Conservation (phyloP, 208 protist species). For the Herpetomonas muscarum region DNA sequence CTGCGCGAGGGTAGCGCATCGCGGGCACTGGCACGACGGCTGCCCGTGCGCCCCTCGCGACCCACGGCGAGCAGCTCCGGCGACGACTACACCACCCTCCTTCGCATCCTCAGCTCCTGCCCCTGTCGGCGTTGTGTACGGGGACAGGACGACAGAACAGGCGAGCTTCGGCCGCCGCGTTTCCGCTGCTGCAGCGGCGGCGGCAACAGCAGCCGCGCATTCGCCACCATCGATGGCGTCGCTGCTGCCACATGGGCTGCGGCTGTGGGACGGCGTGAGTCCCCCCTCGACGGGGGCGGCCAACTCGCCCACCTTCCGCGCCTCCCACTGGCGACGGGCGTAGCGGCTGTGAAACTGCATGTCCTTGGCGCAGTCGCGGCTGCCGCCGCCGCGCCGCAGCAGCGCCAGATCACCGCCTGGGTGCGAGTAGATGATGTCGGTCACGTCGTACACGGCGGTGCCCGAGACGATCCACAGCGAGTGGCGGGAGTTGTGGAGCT, state of each 20-base stretch:
- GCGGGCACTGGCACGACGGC: no score
- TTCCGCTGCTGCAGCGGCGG: no score
- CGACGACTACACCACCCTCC: no score
- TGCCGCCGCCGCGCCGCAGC: conserved; percentile 56
- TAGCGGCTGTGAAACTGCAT: conserved; percentile 66
- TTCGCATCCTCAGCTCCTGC: no score
- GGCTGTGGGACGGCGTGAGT: not conserved
- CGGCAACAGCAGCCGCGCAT: no score
- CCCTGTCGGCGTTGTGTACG: no score
- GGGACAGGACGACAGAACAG: no score
- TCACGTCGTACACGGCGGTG: conserved; percentile 82
- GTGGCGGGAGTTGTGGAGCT: conserved; percentile 50
- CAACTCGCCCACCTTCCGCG: conserved; percentile 63
- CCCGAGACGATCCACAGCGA: conserved; percentile 75
- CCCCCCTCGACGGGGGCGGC: conserved; percentile 9
- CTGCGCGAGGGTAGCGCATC: no score
- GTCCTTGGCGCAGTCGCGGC: conserved; percentile 58
- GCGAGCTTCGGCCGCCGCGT: no score
- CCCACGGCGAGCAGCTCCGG: no score
- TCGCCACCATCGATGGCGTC: conserved; percentile 1
- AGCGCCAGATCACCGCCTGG: conserved; percentile 66
- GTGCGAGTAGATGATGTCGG: conserved; percentile 48
- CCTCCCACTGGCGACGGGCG: conserved; percentile 43
- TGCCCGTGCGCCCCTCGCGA: no score
- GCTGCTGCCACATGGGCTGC: not conserved